These are phyloP conservation scores for Teratosphaeria gauchensis DNA, from an alignment of 2,329 filamentous ascomycete species.

Conservation along the genomic window DNA sequence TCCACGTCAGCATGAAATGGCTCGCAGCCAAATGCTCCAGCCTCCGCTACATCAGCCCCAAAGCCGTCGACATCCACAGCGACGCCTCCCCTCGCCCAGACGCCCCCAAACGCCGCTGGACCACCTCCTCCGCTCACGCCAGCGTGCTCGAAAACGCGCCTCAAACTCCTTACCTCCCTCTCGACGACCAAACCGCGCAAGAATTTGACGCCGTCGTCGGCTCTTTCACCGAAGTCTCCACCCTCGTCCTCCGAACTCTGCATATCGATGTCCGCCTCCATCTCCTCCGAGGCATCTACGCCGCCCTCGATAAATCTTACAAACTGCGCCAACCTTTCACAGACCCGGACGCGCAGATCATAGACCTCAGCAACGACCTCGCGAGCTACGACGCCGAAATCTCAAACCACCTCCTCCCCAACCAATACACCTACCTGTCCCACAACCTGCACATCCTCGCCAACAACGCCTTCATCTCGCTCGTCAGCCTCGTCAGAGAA, in stretches of 20 bases:
- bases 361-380: conserved; percentile 75
- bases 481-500: conserved; percentile 59
- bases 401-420: conserved; percentile 58
- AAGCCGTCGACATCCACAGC: conserved; percentile 56
- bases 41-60: conserved; percentile 70
- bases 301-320: conserved; percentile 37
- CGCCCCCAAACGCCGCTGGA: conserved; percentile 66
- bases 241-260: conserved; percentile 70
- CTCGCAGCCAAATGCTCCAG: conserved; percentile 72
- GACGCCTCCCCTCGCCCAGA: conserved; percentile 20
- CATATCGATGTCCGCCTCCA: conserved; percentile 84
- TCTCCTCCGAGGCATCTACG: conserved; percentile 67
- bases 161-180: conserved; percentile 69
- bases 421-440: conserved; percentile 63
- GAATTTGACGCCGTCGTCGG: conserved; percentile 81
- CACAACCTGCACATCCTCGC: conserved; percentile 67
- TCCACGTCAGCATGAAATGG: conserved; percentile 99
- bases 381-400: conserved; percentile 82
- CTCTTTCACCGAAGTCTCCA: conserved; percentile 72
- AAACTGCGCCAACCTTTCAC: conserved; percentile 61
- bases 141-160: conserved; percentile 16
- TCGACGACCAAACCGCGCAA: conserved; percentile 76
- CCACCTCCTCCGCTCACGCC: conserved; percentile 49
- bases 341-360: conserved; percentile 68
- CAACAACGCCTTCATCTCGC: conserved; percentile 62